A percentile compares a stretch with the other conserved stretches of the same genome.
These are phyloP conservation scores for Adiantum capillusveneris DNA, from an alignment of 75 land plant species.

Conservation along the genomic window DNA sequence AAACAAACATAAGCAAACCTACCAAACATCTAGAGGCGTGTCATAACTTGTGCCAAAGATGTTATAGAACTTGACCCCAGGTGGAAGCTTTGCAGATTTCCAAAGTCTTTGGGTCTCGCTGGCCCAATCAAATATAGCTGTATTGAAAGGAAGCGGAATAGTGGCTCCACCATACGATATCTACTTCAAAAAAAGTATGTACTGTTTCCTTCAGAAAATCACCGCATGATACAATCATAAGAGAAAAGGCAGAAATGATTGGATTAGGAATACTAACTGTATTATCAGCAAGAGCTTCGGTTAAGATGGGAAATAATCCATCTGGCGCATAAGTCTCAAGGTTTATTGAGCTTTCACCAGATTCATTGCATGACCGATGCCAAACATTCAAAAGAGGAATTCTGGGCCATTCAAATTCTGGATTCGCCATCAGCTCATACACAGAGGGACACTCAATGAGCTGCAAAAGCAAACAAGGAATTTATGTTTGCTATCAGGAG, in stretches of 20 bases:
- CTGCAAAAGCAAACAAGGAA: no score
- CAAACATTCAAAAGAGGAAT: slow-evolving; percentile 71
- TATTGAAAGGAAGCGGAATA: slow-evolving; percentile 73
- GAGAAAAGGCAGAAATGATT: background rate
- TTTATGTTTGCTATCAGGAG: background rate
- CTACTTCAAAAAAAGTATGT: slow-evolving; percentile 25
- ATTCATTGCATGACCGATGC: slow-evolving; percentile 38
- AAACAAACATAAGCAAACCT: no score
- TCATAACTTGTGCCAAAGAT: slow-evolving; percentile 77
- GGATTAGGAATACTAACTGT: slow-evolving; percentile 26
- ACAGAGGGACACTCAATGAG: slow-evolving; percentile 95
- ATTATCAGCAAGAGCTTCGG: slow-evolving; percentile 65
- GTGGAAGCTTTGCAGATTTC: slow-evolving; percentile 68
- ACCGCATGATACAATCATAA: background rate
- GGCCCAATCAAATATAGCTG: slow-evolving; percentile 63
- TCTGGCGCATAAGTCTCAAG: slow-evolving; percentile 53
- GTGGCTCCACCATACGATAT: slow-evolving; percentile 46
- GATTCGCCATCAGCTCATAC: slow-evolving; percentile 84
- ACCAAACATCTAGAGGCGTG: slow-evolving; percentile 87
- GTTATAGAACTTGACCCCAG: slow-evolving; percentile 72
- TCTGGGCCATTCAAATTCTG: slow-evolving; percentile 58
- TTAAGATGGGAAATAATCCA: slow-evolving; percentile 41
- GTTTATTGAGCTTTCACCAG: slow-evolving; percentile 29
- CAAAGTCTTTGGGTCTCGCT: slow-evolving; percentile 54
- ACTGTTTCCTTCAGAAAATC: background rate